Evolutionary conservation across 108 stramenopile genomes (phyloP), one percentile per base, ranked within the genome.

Genomic region (Pinguiococcus pyrenoidosus): DNA sequence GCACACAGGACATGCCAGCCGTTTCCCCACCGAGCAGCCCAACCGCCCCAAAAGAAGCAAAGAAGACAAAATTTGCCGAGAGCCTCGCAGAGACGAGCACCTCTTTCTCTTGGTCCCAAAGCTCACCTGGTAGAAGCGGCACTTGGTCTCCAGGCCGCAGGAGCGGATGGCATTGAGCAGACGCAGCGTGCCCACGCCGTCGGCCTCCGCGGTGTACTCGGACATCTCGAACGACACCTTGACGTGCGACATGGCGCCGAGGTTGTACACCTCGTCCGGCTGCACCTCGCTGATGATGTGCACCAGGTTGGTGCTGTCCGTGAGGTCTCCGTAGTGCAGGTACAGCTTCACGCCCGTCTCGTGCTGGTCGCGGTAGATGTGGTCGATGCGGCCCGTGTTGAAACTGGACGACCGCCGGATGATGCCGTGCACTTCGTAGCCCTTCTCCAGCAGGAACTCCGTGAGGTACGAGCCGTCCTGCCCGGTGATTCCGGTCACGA

Each of bases 201-300:
- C 92, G 37, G 76, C 83, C 50, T 98, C 92, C 29, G 96, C 96
- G 27, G 92, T 92, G 78, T 98, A 98, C 74, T 98, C 96, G 21
- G 88, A 85, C 96, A 98, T 98, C 51, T 98, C 92, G 59, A 98
- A 98, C 29, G 86, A 88, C 34, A 62, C 61, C 84, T 91, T 92
- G 49, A 98, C 96, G 72, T 98, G 96, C 72, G 84, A 85, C 93
- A 95, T 95, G 42, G 96, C 96, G 17, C 92, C 96, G 44, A 98
- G 74, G 66, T 98, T 98, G 87, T 95, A 98, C 39, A 98, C 82
- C 70, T 98, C 96, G 44, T 73, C 66, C 18, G 96, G 96, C 51
- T 74, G 71, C 39, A 53, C 42, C 56, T 57, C 37, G 14, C 10
- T 12, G 38, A 39, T 39, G 38, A 39, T 12, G 14, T 39, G 38